These are phyloP conservation scores for Jaltomata sinuosa DNA, from an alignment of 257 asterid species.

Conservation along the genomic window DNA sequence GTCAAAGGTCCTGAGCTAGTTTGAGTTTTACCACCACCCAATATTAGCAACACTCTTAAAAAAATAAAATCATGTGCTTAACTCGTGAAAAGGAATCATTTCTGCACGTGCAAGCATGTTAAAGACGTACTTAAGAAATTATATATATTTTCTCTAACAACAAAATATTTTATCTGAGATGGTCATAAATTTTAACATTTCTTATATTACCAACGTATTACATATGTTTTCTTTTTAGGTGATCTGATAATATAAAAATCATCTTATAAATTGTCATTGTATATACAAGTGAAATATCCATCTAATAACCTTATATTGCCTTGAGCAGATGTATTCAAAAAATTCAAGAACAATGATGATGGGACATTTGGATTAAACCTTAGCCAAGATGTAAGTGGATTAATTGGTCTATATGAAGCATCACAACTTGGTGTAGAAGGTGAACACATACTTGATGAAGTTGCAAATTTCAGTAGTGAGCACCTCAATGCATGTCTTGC, in stretches of 20 bases:
- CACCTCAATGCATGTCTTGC: background rate
- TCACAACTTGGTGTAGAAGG: conserved; percentile 33
- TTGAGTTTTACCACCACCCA: too few relatives aligned
- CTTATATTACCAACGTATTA: too few relatives aligned
- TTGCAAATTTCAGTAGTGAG: conserved; percentile 19
- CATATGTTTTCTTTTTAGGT: too few relatives aligned
- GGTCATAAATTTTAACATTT: too few relatives aligned
- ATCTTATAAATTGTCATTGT: background rate
- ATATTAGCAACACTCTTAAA: too few relatives aligned
- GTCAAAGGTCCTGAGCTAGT: too few relatives aligned
- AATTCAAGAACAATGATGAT: conserved; percentile 23
- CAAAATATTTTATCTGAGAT: too few relatives aligned
- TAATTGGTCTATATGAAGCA: conserved; percentile 40
- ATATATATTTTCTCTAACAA: too few relatives aligned
- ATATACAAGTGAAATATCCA: background rate
- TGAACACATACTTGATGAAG: conserved; percentile 39
- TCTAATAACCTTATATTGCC: background rate
- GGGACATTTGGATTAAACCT: conserved; percentile 15
- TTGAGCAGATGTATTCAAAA: conserved; percentile 24
- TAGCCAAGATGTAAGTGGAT: conserved; percentile 12
- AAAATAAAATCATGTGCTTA: too few relatives aligned
- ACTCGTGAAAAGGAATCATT: too few relatives aligned
- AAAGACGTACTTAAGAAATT: too few relatives aligned
- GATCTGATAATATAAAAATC: background rate
- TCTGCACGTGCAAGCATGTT: too few relatives aligned